Conservation (phyloP, 1,284 basidiomycete genomes). For the Trametes pubescens region DNA sequence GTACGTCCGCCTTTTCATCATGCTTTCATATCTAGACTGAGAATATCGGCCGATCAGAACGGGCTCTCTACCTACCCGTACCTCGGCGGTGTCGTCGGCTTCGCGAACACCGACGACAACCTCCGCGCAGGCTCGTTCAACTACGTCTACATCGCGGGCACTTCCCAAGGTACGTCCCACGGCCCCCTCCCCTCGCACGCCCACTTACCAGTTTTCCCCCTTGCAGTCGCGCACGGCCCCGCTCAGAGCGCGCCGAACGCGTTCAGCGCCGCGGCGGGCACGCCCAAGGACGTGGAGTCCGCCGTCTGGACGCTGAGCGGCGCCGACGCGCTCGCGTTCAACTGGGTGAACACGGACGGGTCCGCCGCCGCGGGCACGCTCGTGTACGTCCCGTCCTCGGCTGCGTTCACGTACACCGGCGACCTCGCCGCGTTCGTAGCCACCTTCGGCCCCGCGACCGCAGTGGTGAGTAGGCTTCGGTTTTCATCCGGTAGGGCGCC, state of each 20-base stretch:
- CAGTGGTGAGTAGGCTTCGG: constrained; percentile 8
- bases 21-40: background rate
- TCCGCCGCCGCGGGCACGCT: constrained; percentile 8
- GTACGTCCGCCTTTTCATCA: background rate
- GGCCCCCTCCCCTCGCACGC: background rate
- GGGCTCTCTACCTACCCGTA: constrained; percentile 27
- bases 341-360: constrained; percentile 38
- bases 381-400: background rate
- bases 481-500: background rate
- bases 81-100: constrained; percentile 34
- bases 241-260: constrained; percentile 28
- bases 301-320: constrained; percentile 33
- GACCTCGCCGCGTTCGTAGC: constrained; percentile 5
- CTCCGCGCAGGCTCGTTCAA: constrained; percentile 25
- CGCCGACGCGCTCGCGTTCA: constrained; percentile 18
- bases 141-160: constrained; percentile 37
- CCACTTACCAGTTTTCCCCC: background rate
- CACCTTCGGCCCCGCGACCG: background rate
- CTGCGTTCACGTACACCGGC: constrained; percentile 15
- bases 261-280: constrained; percentile 29
- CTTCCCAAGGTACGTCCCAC: constrained; percentile 24
- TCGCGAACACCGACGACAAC: constrained; percentile 21
- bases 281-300: constrained; percentile 29
- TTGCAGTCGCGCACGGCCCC: constrained; percentile 28
- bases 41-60: constrained; percentile 26